phyloP scores from a whole-genome alignment of 768 basidiomycete species.

The Mycena capillaripes region DNA sequence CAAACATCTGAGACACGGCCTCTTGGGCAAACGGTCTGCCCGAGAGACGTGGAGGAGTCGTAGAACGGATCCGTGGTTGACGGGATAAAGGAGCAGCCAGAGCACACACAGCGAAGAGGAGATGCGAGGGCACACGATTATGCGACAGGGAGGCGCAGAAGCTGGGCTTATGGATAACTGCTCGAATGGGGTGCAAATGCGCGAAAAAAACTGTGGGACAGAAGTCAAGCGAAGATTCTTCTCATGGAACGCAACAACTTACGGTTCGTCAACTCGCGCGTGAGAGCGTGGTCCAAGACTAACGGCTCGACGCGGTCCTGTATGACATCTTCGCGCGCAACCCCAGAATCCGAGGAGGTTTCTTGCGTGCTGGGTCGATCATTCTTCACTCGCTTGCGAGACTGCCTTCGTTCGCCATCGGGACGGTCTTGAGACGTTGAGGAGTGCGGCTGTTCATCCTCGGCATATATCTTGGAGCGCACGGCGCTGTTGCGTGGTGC shows the following conservation, averaged over 20 bases:
- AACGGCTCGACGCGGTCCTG: slow-evolving; percentile 57
- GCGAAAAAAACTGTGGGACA: slow-evolving; percentile 78
- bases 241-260: slow-evolving; percentile 46
- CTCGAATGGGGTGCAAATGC: slow-evolving; percentile 82
- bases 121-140: slow-evolving; percentile 76
- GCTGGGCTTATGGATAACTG: slow-evolving; percentile 84
- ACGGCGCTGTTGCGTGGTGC: slow-evolving; percentile 24
- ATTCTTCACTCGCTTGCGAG: slow-evolving; percentile 66
- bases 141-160: slow-evolving; percentile 77
- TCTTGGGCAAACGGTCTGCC: slow-evolving; percentile 62
- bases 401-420: slow-evolving; percentile 56
- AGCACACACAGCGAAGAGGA: slow-evolving; percentile 82
- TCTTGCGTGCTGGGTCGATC: slow-evolving; percentile 57
- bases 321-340: slow-evolving; percentile 51
- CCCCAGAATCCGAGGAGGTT: slow-evolving; percentile 50
- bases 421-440: slow-evolving; percentile 17
- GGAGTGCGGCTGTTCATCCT: slow-evolving; percentile 44
- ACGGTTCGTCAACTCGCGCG: slow-evolving; percentile 83
- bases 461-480: slow-evolving; percentile 29
- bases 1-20: slow-evolving; percentile 79
- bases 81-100: slow-evolving; percentile 84
- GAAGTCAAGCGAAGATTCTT: slow-evolving; percentile 1
- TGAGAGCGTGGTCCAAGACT: slow-evolving; percentile 72
- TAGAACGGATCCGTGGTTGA: slow-evolving; percentile 71
- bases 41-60: slow-evolving; percentile 51